Evolutionary conservation across 768 basidiomycete species (phyloP).

Genomic region (Tylopilus sp.): DNA sequence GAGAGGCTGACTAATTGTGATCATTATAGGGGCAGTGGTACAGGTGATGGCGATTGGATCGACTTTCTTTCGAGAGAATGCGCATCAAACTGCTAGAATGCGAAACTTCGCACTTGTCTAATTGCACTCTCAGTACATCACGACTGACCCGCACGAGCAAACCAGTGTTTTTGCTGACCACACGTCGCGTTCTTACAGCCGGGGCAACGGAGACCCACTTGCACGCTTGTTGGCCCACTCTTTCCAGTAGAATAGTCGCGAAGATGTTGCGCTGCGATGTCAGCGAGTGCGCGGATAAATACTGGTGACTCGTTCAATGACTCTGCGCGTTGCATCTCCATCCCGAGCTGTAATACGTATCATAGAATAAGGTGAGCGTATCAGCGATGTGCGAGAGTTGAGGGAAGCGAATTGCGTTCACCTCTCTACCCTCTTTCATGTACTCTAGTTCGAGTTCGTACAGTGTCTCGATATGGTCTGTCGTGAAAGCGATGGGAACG

Average conservation of each 20-base stretch:
- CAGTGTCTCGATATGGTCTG: constrained; percentile 98
- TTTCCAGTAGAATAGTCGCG: constrained; percentile 55
- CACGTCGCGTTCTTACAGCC: constrained; percentile 91
- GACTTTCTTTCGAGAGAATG: too few relatives aligned
- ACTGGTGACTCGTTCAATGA: constrained; percentile 95
- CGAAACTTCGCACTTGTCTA: too few relatives aligned
- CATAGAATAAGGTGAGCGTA: constrained; percentile 4
- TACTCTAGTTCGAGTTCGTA: constrained; percentile 97
- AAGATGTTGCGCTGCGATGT: constrained; percentile 82
- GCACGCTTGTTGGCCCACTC: constrained; percentile 63
- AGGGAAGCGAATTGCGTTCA: constrained; percentile 34
- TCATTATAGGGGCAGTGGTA: neutral
- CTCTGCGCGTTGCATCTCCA: constrained; percentile 84
- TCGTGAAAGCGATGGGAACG: constrained; percentile 97
- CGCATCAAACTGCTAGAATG: too few relatives aligned
- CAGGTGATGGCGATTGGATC: too few relatives aligned
- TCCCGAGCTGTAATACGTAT: constrained; percentile 64
- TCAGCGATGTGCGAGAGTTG: neutral
- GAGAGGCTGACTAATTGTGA: constrained; percentile 26
- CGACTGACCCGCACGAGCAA: constrained; percentile 66
- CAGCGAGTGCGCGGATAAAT: constrained; percentile 92
- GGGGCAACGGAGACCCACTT: constrained; percentile 87
- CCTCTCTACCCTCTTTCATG: constrained; percentile 84
- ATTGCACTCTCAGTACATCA: constrained; percentile 24
- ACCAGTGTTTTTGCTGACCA: constrained; percentile 84